These are phyloP conservation scores for Patellifolia procumbens DNA, from an alignment of 179 eudicot genomes.

Conservation along the genomic window DNA sequence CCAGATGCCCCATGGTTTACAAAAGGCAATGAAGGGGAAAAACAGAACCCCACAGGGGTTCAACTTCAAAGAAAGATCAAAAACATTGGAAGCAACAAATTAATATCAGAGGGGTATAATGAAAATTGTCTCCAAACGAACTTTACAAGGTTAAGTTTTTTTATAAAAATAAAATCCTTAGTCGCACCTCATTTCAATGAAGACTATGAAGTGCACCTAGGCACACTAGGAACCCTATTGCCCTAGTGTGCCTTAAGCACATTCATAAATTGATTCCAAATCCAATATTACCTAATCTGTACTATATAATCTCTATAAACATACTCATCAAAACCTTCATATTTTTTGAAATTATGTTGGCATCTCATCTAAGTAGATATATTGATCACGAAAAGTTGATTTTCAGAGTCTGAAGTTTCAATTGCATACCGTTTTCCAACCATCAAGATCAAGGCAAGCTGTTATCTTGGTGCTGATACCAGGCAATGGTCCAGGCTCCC, in stretches of 20 bases:
- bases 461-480: slow-evolving; percentile 80
- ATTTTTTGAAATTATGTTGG: neutral
- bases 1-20: too few relatives aligned
- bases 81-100: neutral
- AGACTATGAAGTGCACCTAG: too few relatives aligned
- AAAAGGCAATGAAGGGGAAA: neutral
- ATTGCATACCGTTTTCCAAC: slow-evolving; percentile 68
- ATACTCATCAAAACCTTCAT: neutral
- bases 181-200: neutral
- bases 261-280: neutral
- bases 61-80: neutral
- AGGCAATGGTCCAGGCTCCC: slow-evolving; percentile 90
- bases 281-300: neutral
- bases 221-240: too few relatives aligned
- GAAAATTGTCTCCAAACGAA: neutral
- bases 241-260: too few relatives aligned
- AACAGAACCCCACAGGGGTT: neutral
- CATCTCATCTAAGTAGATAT: neutral
- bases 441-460: slow-evolving; percentile 89
- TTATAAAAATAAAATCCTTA: neutral
- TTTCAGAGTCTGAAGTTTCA: neutral
- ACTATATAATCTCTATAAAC: neutral
- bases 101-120: neutral
- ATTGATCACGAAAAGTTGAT: neutral
- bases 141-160: neutral